Evolutionary conservation across 148 eudicot genomes (phyloP), one percentile per base, ranked within the genome.

Genomic region (Vaccinium vitisidaea): DNA sequence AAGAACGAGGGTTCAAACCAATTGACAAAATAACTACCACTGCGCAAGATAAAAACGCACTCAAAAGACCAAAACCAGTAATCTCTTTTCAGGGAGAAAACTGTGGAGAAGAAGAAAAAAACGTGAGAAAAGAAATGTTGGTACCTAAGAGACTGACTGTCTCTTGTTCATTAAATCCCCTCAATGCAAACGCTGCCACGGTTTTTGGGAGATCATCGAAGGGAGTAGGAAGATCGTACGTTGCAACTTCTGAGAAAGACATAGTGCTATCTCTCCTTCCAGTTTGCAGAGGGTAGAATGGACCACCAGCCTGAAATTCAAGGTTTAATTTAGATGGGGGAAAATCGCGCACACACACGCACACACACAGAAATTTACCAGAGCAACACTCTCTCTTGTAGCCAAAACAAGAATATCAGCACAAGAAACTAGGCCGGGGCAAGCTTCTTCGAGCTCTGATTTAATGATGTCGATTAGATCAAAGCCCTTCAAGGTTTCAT

Each of bases 361-460:
- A 52, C 12, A 63, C 5, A 36, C 71, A 55, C 19, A 23, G 59
- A 79, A 36, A 80, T n/a, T 48, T 80, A 92, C 93, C 89, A 91
- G 75, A 69, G 86, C 80, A 53, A 92, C 92, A 81, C 91, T 86
- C 70, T 92, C 94, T 88, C 94, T 80, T 46, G 93, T 92, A 78
- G 93, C 90, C 87, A 92, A 87, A 85, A 88, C 93, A 74, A 92
- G 77, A 86, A 89, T 87, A 89, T 93, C 93, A 59, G 96, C 92
- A 83, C 94, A 93, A 79, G 95, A 93, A 86, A 93, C 95, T 32
- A 88, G 76, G 87, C 94, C 91, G 2, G 94, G 94, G 86, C 96
- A 92, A 49, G 70, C 90, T 25, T 76, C 82, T 87, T 92, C 96
- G 14, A 93, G 83, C 80, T 88, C 84, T 4, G 90, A 86, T 81